Evolutionary conservation across 2,329 filamentous ascomycete species (phyloP), one percentile per base, ranked within the genome.

Genomic region (Dothiorella sarmentorum): DNA sequence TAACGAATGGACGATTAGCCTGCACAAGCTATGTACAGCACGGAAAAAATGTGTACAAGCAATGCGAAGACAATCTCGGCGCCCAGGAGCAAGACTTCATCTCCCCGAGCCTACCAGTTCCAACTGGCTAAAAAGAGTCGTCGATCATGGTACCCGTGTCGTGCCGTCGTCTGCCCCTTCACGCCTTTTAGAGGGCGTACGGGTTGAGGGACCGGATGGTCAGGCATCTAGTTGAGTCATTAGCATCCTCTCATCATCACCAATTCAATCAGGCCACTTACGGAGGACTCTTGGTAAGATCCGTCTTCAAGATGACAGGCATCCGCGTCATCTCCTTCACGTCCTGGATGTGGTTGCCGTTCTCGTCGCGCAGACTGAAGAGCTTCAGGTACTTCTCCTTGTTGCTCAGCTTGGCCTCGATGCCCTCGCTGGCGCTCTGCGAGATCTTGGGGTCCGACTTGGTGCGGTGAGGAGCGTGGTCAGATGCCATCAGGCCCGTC

Each of bases 231-330:
- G 20, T 63, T 59, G 11, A 35, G 49, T 15, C 45, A 65, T 82
- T 75, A 82, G 56, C 18, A 38, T 26, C 6, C 57, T 7, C 45
- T 35, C 45, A 43, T 53, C 51, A 59, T 17, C 27, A 15, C 22
- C 33, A 22, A 13, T 45, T 13, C 22, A 9, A 40, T 10, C 29
- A 15, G 29, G 35, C 11, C 44, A 93, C 94, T 86, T 89, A 99
- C 92, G 94, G 94, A 78, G 94, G 94, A 79, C 93, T 97, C 89
- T 99, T 99, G 78, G 83, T 90, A 69, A 99, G 84, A 78, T 99
- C 94, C 64, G 94, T 97, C 86, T 96, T 97, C 69, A 99, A 79
- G 73, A 99, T 96, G 65, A 99, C 89, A n/a, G 94, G 94, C 62
- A 99, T 89, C 66, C 93, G 84, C 42, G 91, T 93, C 92, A 99